Evolutionary conservation across 1,139 yeast genomes (phyloP), one percentile per base, ranked within the genome.

Genomic region (Entelexis paramagnoliae): DNA sequence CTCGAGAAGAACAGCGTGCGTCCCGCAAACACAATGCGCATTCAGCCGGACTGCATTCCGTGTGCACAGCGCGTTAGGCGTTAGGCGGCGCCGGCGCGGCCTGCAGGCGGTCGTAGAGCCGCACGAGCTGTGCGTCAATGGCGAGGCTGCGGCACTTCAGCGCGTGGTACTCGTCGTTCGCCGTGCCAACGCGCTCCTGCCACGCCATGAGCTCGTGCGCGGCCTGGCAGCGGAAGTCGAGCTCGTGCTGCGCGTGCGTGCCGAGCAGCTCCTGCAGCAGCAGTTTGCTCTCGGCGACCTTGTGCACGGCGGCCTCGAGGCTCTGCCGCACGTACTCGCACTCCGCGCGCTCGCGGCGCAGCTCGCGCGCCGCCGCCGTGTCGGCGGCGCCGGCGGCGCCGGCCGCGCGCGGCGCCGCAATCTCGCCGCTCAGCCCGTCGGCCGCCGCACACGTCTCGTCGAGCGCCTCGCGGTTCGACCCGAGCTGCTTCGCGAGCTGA

Each of bases 361-460:
- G 32, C 16, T 36, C 29, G n/a, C 8, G 19, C 19, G 2, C 4
- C 9, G 40, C 19, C 17, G 28, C 26, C 13, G 30, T 51, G 26
- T 33, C 29, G 4, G 29, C 26, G n/a, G 30, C 52, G 26, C 26
- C 29, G 4, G 29, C 30, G 16, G 17, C 36, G 10, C 39, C 45
- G 4, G 20, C 9, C 30, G 32, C 52, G 22, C 29, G 49, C 22
- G 49, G 49, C 39, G 51, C 50, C 26, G 54, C 51, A 14, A 29
- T 44, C 19, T 49, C 53, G 26, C 52, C 59, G 20, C 60, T 58
- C 11, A 66, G 57, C 33, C 53, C 51, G 49, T 66, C 69, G 0
- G 69, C 68, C 19, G 51, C 50, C 5, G 51, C 52, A 19, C 64
- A 58, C 50, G 65, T 55, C 36, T 57, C 57, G 48, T 65, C 64